Conservation (phyloP, 2,329 filamentous ascomycete genomes). For the Fusarium pininemorale region DNA sequence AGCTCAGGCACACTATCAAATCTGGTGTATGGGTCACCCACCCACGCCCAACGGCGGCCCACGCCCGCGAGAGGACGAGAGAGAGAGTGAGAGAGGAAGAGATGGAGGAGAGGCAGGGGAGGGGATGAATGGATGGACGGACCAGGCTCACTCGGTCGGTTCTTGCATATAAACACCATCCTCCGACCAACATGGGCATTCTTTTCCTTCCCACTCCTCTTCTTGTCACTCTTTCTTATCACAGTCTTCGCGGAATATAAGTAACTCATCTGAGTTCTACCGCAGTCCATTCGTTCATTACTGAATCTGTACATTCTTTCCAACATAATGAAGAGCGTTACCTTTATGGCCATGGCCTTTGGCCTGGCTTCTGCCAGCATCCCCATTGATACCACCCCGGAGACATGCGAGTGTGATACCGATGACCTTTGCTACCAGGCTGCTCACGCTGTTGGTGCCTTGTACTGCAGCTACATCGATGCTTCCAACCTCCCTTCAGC, state of each 20-base stretch:
- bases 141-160: not conserved
- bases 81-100: not conserved
- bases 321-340: constrained; percentile 47
- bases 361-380: constrained; percentile 33
- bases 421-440: constrained; percentile 7
- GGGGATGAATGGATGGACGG: not conserved
- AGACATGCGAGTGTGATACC: constrained; percentile 12
- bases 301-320: constrained; percentile 39
- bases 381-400: no score
- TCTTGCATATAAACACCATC: constrained; percentile 36
- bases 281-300: constrained; percentile 43
- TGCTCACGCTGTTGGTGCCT: not conserved
- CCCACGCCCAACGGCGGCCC: constrained; percentile 19
- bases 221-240: constrained; percentile 32
- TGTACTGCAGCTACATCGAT: no score
- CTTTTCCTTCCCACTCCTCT: constrained; percentile 6
- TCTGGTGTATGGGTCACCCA: constrained; percentile 5
- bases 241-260: constrained; percentile 32
- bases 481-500: not conserved
- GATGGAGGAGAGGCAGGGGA: constrained; percentile 11
- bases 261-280: constrained; percentile 36
- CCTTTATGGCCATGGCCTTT: constrained; percentile 45
- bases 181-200: constrained; percentile 7
- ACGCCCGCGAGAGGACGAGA: constrained; percentile 8
- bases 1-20: constrained; percentile 26